These are phyloP conservation scores for Claviceps arundinis DNA, from an alignment of 2,329 filamentous ascomycete species.

Conservation along the genomic window DNA sequence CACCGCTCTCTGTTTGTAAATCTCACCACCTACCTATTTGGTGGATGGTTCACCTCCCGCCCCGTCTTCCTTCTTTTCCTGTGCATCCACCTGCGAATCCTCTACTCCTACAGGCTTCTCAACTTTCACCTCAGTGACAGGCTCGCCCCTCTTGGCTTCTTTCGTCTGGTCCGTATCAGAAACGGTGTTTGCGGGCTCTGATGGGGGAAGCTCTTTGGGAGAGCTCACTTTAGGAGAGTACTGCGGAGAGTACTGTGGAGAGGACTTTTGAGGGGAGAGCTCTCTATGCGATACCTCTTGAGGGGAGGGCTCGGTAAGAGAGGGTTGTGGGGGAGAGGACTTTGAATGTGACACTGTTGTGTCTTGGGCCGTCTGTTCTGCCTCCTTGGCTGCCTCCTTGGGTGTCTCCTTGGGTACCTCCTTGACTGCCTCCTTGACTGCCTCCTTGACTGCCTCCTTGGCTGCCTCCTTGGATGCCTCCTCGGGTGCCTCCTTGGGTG, in stretches of 20 bases:
- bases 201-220: not conserved
- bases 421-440: conserved; percentile 21
- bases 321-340: too few relatives aligned
- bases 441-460: conserved; percentile 16
- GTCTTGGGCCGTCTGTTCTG: conserved; percentile 16
- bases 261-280: too few relatives aligned
- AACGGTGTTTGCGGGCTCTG: conserved; percentile 7
- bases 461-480: not conserved
- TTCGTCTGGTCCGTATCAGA: conserved; percentile 1
- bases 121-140: conserved; percentile 9
- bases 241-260: too few relatives aligned
- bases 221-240: too few relatives aligned
- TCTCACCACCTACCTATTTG: conserved; percentile 12
- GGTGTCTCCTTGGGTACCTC: conserved; percentile 2
- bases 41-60: conserved; percentile 8
- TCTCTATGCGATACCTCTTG: too few relatives aligned
- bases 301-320: too few relatives aligned
- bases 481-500: conserved; percentile 8
- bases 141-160: conserved; percentile 12
- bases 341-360: conserved; percentile 6
- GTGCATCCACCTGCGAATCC: conserved; percentile 22
- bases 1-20: not conserved
- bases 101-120: conserved; percentile 14
- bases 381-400: conserved; percentile 7
- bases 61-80: conserved; percentile 16